Conservation (phyloP, 1,284 basidiomycete species). For the Mycena sp. region DNA sequence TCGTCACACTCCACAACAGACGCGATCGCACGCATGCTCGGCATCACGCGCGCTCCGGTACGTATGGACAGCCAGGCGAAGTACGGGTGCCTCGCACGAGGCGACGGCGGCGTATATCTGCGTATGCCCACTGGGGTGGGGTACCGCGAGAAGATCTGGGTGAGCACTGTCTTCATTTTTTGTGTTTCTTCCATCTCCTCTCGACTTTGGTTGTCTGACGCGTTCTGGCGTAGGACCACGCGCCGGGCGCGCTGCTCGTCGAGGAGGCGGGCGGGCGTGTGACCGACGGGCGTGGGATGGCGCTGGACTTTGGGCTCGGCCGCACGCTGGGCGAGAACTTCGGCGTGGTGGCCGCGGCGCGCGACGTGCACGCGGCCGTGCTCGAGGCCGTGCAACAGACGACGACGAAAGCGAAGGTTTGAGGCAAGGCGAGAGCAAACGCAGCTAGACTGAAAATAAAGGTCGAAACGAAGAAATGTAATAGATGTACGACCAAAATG, state of each 20-base stretch:
- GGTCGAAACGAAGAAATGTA: too few species aligned
- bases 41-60: slow-evolving; percentile 73
- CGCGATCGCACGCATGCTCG: slow-evolving; percentile 76
- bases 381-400: slow-evolving; percentile 82
- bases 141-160: slow-evolving; percentile 94
- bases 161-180: slow-evolving; percentile 45
- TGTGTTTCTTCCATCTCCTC: not conserved
- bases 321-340: slow-evolving; percentile 88
- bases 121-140: slow-evolving; percentile 88
- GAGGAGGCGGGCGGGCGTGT: slow-evolving; percentile 91
- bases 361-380: slow-evolving; percentile 71
- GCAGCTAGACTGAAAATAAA: too few species aligned
- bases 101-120: slow-evolving; percentile 91
- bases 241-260: slow-evolving; percentile 86
- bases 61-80: slow-evolving; percentile 99
- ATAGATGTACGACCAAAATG: too few species aligned
- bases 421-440: too few species aligned
- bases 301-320: slow-evolving; percentile 89
- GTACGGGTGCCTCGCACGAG: slow-evolving; percentile 89
- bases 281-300: slow-evolving; percentile 82
- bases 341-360: slow-evolving; percentile 86
- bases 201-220: slow-evolving; percentile 3
- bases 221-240: slow-evolving; percentile 77
- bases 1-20: slow-evolving; percentile 88
- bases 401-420: slow-evolving; percentile 49